Evolutionary conservation across 495 filamentous ascomycete genomes (phyloP).

Genomic region (Podospora bellae-mahoneyi): DNA sequence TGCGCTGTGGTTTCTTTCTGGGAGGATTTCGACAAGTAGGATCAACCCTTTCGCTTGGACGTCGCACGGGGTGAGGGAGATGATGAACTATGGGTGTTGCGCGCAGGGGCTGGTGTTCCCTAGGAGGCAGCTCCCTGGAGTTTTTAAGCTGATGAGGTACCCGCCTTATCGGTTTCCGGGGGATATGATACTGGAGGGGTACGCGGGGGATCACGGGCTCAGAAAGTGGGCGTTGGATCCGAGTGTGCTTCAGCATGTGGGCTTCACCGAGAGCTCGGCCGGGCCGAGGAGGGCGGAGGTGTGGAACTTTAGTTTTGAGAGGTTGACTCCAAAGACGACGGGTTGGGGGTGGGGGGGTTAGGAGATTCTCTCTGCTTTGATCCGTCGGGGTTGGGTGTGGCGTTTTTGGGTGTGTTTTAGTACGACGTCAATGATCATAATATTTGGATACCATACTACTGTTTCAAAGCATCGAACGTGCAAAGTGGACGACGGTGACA

Average conservation of each 20-base stretch:
- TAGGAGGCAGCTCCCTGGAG: slow-evolving; percentile 38
- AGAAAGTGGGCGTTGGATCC: slow-evolving; percentile 51
- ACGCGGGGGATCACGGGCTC: slow-evolving; percentile 36
- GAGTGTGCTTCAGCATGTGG: slow-evolving; percentile 52
- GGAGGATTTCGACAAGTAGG: slow-evolving; percentile 29
- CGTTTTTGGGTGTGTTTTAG: neutral
- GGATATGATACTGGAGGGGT: slow-evolving; percentile 48
- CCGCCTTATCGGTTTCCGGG: slow-evolving; percentile 36
- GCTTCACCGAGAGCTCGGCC: slow-evolving; percentile 26
- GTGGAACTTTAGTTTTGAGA: slow-evolving; percentile 47
- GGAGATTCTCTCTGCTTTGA: neutral
- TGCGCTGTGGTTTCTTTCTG: neutral
- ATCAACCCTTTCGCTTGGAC: slow-evolving; percentile 14
- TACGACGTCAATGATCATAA: neutral
- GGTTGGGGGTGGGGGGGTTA: neutral
- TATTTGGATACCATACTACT: no score
- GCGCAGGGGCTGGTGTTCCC: slow-evolving; percentile 38
- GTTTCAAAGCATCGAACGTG: no score
- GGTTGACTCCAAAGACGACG: neutral
- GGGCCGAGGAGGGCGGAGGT: slow-evolving; percentile 37
- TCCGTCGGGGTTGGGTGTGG: neutral
- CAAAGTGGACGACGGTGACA: no score
- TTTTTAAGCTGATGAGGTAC: slow-evolving; percentile 41
- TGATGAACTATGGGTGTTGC: slow-evolving; percentile 52
- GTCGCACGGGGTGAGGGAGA: slow-evolving; percentile 41